Evolutionary conservation across 2,329 filamentous ascomycete species (phyloP), one percentile per base, ranked within the genome.

Genomic region (Hypocrella siamensis): DNA sequence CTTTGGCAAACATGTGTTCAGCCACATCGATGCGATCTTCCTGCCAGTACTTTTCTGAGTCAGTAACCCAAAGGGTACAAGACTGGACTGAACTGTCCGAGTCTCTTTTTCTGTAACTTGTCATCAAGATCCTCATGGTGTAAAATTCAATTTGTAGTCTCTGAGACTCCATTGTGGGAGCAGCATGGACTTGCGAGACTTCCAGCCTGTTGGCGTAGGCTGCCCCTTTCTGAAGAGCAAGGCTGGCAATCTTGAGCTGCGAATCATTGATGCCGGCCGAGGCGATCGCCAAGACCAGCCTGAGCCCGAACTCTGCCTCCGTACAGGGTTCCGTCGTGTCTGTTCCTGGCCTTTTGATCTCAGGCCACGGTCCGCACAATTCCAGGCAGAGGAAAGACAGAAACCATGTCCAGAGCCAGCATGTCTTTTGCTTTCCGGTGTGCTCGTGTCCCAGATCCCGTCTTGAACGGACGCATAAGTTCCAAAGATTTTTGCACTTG

Each of bases 1-100:
- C 53, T 42, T 80, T 80, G 22, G 53, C 53, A 50, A 78, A 86
- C 62, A 90, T 73, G 49, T 83, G 73, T 33, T 93, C 82, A 18
- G 82, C 81, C 30, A 85, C 67, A 35, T 88, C 79, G 11, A 79
- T 60, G 26, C 77, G 70, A 26, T 70, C 63, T 46, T 85, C 75
- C 42, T 75, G 73, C 75, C 78, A 93, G 19, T 76, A 69, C 82
- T 88, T 31, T 14, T 14, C 25, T 7, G 4, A 14, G 25, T 26
- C 9, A 26, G 25, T 14, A 14, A 1, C 12, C 3, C 9, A 31
- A 14, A 26, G n/a, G 6, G 9, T 14, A 14, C 9, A 26, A 26
- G 5, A 14, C n/a, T n/a, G n/a, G n/a, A n/a, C n/a, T n/a, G n/a
- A n/a, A n/a, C n/a, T n/a, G n/a, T n/a, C n/a, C n/a, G n/a, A n/a